These are phyloP conservation scores for Geranomyces michiganensis DNA, from an alignment of 192 early-diverging fungal genomes.

Conservation along the genomic window DNA sequence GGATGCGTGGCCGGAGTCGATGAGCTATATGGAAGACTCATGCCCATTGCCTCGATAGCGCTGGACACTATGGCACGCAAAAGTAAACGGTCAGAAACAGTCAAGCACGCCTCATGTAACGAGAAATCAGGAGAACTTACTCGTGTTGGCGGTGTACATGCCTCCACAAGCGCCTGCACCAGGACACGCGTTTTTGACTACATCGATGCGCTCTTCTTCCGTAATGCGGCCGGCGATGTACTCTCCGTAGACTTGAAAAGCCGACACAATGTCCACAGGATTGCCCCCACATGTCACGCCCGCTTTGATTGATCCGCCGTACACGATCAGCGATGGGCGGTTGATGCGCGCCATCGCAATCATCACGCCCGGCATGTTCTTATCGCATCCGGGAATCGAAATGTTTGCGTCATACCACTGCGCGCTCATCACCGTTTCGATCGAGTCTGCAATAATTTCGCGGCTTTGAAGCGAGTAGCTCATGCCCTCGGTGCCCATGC, in stretches of 20 bases:
- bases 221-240: slow-evolving; percentile 88
- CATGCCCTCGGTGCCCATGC: slow-evolving; percentile 97
- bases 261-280: slow-evolving; percentile 90
- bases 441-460: slow-evolving; percentile 98
- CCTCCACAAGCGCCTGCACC: slow-evolving; percentile 98
- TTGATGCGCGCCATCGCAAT: slow-evolving; percentile 97
- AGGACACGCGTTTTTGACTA: slow-evolving; percentile 57
- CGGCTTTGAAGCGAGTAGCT: slow-evolving; percentile 94
- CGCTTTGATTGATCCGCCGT: slow-evolving; percentile 94
- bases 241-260: slow-evolving; percentile 95
- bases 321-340: slow-evolving; percentile 96
- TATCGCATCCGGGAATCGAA: slow-evolving; percentile 79
- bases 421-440: slow-evolving; percentile 96
- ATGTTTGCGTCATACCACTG: slow-evolving; percentile 99
- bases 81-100: not conserved
- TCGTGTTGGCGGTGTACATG: slow-evolving; percentile 98
- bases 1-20: slow-evolving; percentile 91
- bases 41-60: slow-evolving; percentile 96
- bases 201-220: slow-evolving; percentile 76
- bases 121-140: slow-evolving; percentile 44
- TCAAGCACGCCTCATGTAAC: not conserved
- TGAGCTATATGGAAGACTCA: slow-evolving; percentile 94
- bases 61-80: slow-evolving; percentile 76
- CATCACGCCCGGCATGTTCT: slow-evolving; percentile 97
- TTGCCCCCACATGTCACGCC: slow-evolving; percentile 67